A percentile compares a stretch with the other conserved stretches of the same genome.
Conservation (phyloP, 805 yeast genomes). For the Candida krabiensis region DNA sequence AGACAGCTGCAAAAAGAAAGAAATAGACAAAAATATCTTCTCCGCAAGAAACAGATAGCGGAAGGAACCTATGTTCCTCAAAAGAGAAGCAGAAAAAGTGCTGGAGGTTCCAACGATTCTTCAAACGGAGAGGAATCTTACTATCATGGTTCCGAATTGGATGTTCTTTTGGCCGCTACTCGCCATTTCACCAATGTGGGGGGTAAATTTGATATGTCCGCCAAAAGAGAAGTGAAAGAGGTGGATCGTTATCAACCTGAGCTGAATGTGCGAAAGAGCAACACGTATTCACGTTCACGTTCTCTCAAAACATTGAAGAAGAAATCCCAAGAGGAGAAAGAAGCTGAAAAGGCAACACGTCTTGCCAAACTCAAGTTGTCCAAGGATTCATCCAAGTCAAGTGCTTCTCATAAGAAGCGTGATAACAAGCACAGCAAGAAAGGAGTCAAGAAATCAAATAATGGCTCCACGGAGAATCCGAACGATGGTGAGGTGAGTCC, state of each 20-base stretch:
- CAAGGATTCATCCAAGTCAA: not conserved
- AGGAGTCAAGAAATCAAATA: not conserved
- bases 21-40: not conserved
- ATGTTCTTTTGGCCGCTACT: slow-evolving; percentile 26
- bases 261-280: slow-evolving; percentile 1
- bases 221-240: slow-evolving; percentile 14
- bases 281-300: slow-evolving; percentile 1
- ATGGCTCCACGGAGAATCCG: not conserved
- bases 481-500: slow-evolving; percentile 2
- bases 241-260: slow-evolving; percentile 22
- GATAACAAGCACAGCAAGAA: slow-evolving; percentile 1
- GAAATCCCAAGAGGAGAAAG: slow-evolving; percentile 10
- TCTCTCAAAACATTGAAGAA: slow-evolving; percentile 12
- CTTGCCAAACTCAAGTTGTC: not conserved
- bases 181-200: slow-evolving; percentile 26
- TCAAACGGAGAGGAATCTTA: slow-evolving; percentile 5
- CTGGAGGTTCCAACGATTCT: not conserved
- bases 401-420: not conserved
- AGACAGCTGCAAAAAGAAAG: slow-evolving; percentile 5
- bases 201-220: slow-evolving; percentile 7
- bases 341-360: slow-evolving; percentile 1
- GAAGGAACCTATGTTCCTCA: slow-evolving; percentile 10
- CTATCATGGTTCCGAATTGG: slow-evolving; percentile 21
- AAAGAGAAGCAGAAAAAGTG: slow-evolving; percentile 3
- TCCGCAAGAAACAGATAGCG: slow-evolving; percentile 9